These are phyloP conservation scores for Pinus taeda DNA, from an alignment of 75 land plant species.

Conservation along the genomic window DNA sequence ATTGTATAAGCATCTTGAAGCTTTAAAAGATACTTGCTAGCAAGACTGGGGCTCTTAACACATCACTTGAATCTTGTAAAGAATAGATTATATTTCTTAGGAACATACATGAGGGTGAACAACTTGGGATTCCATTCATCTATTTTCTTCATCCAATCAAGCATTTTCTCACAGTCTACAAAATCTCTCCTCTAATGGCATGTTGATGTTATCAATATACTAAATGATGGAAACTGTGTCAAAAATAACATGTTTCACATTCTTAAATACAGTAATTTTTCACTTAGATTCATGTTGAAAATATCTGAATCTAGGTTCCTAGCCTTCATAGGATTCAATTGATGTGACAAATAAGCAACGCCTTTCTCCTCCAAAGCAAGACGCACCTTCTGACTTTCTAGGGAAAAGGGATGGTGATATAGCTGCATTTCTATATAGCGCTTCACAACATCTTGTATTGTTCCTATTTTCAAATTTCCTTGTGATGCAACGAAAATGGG, in stretches of 20 bases:
- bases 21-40: constrained; percentile 68
- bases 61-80: constrained; percentile 75
- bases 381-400: constrained; percentile 93
- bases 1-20: constrained; percentile 71
- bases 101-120: constrained; percentile 76
- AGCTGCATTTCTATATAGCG: constrained; percentile 65
- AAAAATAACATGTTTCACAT: constrained; percentile 58
- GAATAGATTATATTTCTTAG: constrained; percentile 44
- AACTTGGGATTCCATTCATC: constrained; percentile 80
- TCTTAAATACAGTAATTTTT: constrained; percentile 78
- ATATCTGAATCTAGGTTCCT: constrained; percentile 81
- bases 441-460: constrained; percentile 1
- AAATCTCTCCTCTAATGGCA: constrained; percentile 35
- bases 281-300: constrained; percentile 81
- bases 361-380: constrained; percentile 86
- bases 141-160: constrained; percentile 79
- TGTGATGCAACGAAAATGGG: too few species aligned
- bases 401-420: constrained; percentile 88
- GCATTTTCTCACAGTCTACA: constrained; percentile 25
- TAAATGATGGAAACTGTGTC: constrained; percentile 72
- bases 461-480: too few species aligned
- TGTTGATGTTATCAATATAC: constrained; percentile 77
- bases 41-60: constrained; percentile 76
- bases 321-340: constrained; percentile 89
- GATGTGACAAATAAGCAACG: constrained; percentile 76